Conservation (phyloP, 768 basidiomycete genomes). For the Suillus fuscotomentosus region DNA sequence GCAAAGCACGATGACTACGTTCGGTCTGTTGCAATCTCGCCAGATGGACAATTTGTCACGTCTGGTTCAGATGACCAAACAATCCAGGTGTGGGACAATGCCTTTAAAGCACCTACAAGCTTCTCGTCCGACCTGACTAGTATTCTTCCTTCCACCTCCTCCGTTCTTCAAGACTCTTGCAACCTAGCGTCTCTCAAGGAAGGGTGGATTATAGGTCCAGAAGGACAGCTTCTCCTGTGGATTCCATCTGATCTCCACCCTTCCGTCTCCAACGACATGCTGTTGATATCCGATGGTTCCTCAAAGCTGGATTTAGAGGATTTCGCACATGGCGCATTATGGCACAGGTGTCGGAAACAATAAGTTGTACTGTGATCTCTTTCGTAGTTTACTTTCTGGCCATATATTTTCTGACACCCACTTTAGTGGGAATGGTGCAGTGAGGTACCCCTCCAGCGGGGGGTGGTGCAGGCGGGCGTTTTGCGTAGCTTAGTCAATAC, state of each 20-base stretch:
- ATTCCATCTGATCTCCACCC: neutral
- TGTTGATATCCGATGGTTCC: neutral
- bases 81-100: conserved; percentile 12
- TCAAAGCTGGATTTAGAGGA: neutral
- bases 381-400: neutral
- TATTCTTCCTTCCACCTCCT: neutral
- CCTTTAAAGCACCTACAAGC: neutral
- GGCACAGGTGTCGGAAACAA: neutral
- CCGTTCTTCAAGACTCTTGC: neutral
- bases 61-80: conserved; percentile 14
- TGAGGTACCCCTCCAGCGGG: no score
- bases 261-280: neutral
- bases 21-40: conserved; percentile 5
- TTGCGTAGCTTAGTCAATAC: no score
- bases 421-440: no score
- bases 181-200: neutral
- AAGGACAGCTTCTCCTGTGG: neutral
- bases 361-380: neutral
- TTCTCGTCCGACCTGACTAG: neutral
- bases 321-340: neutral
- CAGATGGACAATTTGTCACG: conserved; percentile 7
- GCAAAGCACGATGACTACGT: neutral
- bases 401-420: neutral
- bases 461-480: no score
- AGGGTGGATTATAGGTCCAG: neutral